Base-by-base conservation (phyloP, 768 basidiomycete species). In the Boletus rex-veris region DNA sequence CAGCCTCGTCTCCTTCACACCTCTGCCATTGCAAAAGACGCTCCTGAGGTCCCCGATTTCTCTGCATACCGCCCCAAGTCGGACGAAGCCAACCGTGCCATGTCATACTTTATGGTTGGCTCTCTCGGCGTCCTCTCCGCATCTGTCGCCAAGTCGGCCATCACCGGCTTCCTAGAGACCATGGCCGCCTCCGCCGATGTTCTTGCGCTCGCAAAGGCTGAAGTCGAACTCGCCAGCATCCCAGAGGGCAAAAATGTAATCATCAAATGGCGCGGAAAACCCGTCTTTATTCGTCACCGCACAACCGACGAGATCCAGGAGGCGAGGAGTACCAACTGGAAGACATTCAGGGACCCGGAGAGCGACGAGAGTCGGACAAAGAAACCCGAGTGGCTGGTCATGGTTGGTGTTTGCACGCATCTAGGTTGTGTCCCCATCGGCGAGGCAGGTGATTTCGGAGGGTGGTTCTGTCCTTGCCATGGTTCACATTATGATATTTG, bases 401-500 rank as follows among this genome's bases (percentile, higher is more conserved):
- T 91, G 88, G 74, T 90, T 48, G 90, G 90, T 58, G 90, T 95
- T 53, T 95, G 95, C 84, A 98, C 97, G 21, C 97, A 98, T 75
- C 77, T 99, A 62, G 96, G 96, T 71, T 98, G 96, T 76, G 96
- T 99, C 43, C 96, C 96, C 56, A 97, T 99, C 69, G 96, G 96
- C 62, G 93, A 96, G 74, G 85, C 92, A 58, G 94, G 93, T 71
- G 96, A 98, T 74, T 98, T 79, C 69, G 96, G 95, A 76, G 96
- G 96, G 74, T 99, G 96, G 95, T 92, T 96, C 86, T 96, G 94
- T 80, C 94, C 95, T 48, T 98, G 96, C 79, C 96, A 98, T 73
- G 97, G 96, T 69, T 98, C 96, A 49, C 96, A 99, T 69, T 95
- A 94, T 67, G 94, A 98, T 73, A 97, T 97, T 55, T 96, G 89